phyloP scores from a whole-genome alignment of 495 filamentous ascomycete genomes.

The Rhypophila decipiens region DNA sequence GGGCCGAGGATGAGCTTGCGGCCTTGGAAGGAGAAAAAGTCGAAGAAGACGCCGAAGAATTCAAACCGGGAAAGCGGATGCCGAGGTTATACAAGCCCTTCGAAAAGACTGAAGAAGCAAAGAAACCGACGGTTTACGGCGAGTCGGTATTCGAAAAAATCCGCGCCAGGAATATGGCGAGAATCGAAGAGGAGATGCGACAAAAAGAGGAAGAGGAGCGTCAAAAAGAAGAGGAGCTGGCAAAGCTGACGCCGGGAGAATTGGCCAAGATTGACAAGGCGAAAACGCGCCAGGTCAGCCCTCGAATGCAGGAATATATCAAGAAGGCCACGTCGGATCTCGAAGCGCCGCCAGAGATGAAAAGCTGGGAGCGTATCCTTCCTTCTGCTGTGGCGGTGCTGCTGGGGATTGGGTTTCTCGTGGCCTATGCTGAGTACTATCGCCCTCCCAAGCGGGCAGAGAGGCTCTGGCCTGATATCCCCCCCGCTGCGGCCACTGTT shows the following conservation, averaged over 20 bases:
- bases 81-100: too few relatives aligned
- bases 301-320: conserved; percentile 29
- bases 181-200: conserved; percentile 39
- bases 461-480: conserved; percentile 65
- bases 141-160: conserved; percentile 43
- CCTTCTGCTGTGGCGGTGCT: conserved; percentile 56
- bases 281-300: conserved; percentile 24
- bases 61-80: conserved; percentile 17
- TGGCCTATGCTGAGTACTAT: conserved; percentile 55
- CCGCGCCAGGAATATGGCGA: conserved; percentile 37
- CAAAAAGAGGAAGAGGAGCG: conserved; percentile 46
- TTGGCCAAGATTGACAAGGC: conserved; percentile 36
- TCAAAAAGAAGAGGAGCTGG: conserved; percentile 44
- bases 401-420: conserved; percentile 42
- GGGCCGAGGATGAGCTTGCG: conserved; percentile 52
- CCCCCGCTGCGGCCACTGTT: conserved; percentile 74
- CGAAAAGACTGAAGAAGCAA: background rate
- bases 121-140: conserved; percentile 35
- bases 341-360: conserved; percentile 42
- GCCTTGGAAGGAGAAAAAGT: conserved; percentile 51
- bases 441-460: conserved; percentile 49
- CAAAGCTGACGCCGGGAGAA: conserved; percentile 38
- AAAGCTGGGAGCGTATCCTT: conserved; percentile 52
- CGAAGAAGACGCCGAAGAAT: conserved; percentile 19
- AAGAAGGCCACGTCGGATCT: conserved; percentile 34